These are phyloP conservation scores for Phytophthora ramorum DNA, from an alignment of 352 stramenopile species.

Conservation along the genomic window DNA sequence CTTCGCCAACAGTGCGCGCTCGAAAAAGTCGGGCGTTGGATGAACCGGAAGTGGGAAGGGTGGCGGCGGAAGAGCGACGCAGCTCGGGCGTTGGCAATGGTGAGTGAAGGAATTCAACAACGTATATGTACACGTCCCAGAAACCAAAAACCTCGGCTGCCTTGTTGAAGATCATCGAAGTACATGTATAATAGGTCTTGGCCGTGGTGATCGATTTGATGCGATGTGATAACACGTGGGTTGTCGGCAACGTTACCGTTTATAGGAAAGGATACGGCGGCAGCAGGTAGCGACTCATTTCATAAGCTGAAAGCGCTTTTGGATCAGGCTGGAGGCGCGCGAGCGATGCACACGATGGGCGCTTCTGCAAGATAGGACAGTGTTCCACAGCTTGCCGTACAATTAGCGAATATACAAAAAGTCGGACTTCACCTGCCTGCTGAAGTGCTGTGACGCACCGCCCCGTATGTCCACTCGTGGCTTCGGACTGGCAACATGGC, in stretches of 20 bases:
- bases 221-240: not conserved
- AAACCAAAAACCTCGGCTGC: too few relatives aligned
- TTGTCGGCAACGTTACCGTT: not conserved
- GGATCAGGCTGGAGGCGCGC: constrained; percentile 18
- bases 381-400: constrained; percentile 36
- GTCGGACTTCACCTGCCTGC: constrained; percentile 27
- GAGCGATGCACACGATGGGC: constrained; percentile 36
- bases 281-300: constrained; percentile 42
- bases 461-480: constrained; percentile 5
- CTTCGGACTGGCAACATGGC: constrained; percentile 43
- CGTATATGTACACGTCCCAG: too few relatives aligned
- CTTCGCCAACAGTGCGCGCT: too few relatives aligned
- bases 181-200: too few relatives aligned
- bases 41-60: too few relatives aligned
- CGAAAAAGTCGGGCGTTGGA: too few relatives aligned
- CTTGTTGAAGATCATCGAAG: too few relatives aligned
- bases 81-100: too few relatives aligned
- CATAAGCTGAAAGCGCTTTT: constrained; percentile 20
- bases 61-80: too few relatives aligned
- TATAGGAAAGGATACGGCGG: constrained; percentile 45
- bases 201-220: too few relatives aligned
- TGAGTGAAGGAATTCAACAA: too few relatives aligned
- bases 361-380: constrained; percentile 34
- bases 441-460: constrained; percentile 42
- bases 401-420: constrained; percentile 50